phyloP scores from a whole-genome alignment of 129 eudicot species.

The Solidago caesia region DNA sequence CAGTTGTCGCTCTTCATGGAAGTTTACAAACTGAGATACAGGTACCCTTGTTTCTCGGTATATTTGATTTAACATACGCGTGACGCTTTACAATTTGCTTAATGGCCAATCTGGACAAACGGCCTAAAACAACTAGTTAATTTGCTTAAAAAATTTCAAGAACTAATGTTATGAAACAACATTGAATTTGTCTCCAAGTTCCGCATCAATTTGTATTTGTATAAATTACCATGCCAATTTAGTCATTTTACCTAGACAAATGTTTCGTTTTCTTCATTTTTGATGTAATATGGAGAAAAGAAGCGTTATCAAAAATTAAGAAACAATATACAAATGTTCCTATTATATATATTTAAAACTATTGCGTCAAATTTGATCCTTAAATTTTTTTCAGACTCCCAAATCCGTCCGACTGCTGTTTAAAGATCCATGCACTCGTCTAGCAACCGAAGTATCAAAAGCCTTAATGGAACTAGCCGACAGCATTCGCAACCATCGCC shows the following conservation, averaged over 20 bases:
- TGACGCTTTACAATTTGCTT: background rate
- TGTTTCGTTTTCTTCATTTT: too few species aligned
- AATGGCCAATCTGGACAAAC: too few species aligned
- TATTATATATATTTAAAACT: background rate
- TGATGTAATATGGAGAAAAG: too few species aligned
- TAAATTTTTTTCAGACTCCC: constrained; percentile 32
- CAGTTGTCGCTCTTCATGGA: constrained; percentile 44
- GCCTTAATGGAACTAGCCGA: constrained; percentile 41
- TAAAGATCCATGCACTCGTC: constrained; percentile 44
- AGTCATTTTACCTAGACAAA: background rate
- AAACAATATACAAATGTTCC: too few species aligned
- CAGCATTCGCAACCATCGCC: constrained; percentile 37
- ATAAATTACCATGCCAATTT: background rate
- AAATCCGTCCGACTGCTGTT: constrained; percentile 36
- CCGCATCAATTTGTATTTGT: background rate
- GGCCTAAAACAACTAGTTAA: too few species aligned
- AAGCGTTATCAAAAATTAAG: too few species aligned
- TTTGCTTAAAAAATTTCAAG: too few species aligned
- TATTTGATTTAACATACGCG: background rate
- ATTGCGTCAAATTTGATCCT: background rate
- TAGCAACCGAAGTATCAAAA: constrained; percentile 40
- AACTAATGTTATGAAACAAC: too few species aligned
- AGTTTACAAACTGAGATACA: constrained; percentile 41
- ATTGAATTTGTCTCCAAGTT: too few species aligned
- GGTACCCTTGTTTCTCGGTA: constrained; percentile 16